Base-by-base conservation (phyloP, 2,329 filamentous ascomycete genomes). In the Pseudogymnoascus sp. region DNA sequence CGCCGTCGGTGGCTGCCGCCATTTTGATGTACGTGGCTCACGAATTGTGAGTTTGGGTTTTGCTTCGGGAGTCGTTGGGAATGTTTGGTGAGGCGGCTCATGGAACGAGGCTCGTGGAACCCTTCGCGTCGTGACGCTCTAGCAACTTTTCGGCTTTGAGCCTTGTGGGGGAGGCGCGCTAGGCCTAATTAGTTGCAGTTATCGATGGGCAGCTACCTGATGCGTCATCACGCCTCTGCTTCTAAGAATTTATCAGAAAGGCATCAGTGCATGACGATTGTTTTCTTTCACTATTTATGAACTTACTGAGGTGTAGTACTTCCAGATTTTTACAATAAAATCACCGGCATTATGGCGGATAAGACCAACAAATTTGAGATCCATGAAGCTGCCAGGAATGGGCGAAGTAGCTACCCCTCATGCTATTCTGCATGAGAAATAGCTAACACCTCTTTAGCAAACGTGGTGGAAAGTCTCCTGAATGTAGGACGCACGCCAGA, bases 331-430 rank as follows among this genome's bases (percentile, higher is more conserved):
- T 43, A 31, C 33, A 41, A 25, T 31, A 41, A 28, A 55, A 41
- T 59, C 37, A 55, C 14, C 35, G 6, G 45, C 49, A 35, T 21
- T 21, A 55, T 55, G 49, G 28, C 49, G 62, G 74, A 76, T 62
- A 75, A 78, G 58, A 74, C 78, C 63, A 79, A 86, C 60, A 91
- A 88, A 70, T 97, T 88, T 69, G 89, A 91, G 28, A 88, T 97
- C 45, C 93, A 97, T 72, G 90, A 90, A 67, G 93, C 93, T 43
- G 88, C 89, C 65, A 84, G 93, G 63, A 91, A 96, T 74, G 92
- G 93, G 43, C 89, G 86, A 79, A 82, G 93, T 96, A 81, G 73
- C 81, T 69, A 23, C 33, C 23, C 18, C 68, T 59, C 8, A 8
- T 40, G 45, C 52, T 43, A n/a, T 23, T 33, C 7, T 11, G 3